Evolutionary conservation across 2,329 filamentous ascomycete genomes (phyloP), one percentile per base, ranked within the genome.

Genomic region (Fusarium pininemorale): DNA sequence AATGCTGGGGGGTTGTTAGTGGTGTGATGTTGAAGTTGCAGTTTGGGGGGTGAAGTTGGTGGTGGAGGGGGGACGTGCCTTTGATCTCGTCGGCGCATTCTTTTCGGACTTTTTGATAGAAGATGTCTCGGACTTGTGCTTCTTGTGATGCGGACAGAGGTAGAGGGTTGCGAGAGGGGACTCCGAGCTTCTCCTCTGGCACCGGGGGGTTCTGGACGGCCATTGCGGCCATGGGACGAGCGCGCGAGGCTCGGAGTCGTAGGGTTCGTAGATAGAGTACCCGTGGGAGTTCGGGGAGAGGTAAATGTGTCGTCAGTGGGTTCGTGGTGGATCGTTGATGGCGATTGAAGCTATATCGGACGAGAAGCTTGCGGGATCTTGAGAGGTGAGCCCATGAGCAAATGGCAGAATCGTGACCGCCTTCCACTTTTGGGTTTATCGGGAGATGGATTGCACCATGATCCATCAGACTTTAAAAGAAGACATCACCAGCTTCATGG

Each of bases 111-210:
- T 93, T 89, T 76, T 93, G 91, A 84, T 96, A 90, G 82, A 93
- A 97, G 15, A 96, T 84, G 76, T 95, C 92, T 77, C 93, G 90
- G 64, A 97, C 93, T 83, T 96, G 93, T 8, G 90, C 87, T 86
- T 97, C 94, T 82, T 97, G 94, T 28, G 91, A 88, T 16, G 94
- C 90, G 32, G 94, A 95, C 65, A 98, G 87, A 35, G 95, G 95
- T 48, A 97, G 85, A 22, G 95, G 95, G 79, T 96, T 96, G 76
- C 90, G 89, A 48, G 90, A 91, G 28, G 90, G 91, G 79, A 90
- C 84, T 28, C 80, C 80, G 58, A 81, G 78, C 65, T 80, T 79
- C 75, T 80, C 72, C 63, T 81, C 77, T 41, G 83, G 81, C 47
- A 81, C 75, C 74, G 82, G 79, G 75, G 82, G 73, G 48, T 78